A percentile compares a stretch with the other conserved stretches of the same genome.
Evolutionary conservation across 129 eudicot species (phyloP).

Genomic region (Tanacetum coccineum): DNA sequence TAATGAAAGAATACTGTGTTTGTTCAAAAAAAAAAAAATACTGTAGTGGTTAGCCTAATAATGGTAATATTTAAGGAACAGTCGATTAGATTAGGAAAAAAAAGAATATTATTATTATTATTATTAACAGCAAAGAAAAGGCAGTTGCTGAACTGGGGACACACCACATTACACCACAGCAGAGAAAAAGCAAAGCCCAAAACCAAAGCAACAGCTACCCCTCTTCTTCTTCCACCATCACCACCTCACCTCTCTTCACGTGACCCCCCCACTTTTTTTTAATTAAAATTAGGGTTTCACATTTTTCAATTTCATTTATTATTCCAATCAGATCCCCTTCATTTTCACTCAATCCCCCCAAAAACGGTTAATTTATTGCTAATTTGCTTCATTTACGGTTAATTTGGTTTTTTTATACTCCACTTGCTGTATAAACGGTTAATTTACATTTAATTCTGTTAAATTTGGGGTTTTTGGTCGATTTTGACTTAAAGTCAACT

Average conservation of each 20-base stretch:
- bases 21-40: too few relatives aligned
- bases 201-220: conserved; percentile 35
- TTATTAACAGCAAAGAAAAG: conserved; percentile 7
- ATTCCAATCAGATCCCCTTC: conserved; percentile 27
- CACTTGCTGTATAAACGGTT: too few relatives aligned
- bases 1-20: too few relatives aligned
- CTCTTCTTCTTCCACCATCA: conserved; percentile 24
- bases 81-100: neutral
- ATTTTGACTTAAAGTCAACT: too few relatives aligned
- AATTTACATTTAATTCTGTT: too few relatives aligned
- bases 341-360: neutral
- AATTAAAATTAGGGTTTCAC: conserved; percentile 19
- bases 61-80: neutral
- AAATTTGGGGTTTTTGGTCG: too few relatives aligned
- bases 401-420: neutral
- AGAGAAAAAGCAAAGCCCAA: conserved; percentile 20
- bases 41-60: too few relatives aligned
- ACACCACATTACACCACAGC: neutral
- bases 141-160: neutral
- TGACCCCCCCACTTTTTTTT: neutral
- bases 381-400: neutral
- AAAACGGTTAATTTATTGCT: neutral
- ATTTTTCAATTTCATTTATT: conserved; percentile 9
- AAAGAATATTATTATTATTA: too few relatives aligned
- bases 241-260: conserved; percentile 31